A percentile compares a stretch with the other conserved stretches of the same genome.
Evolutionary conservation across 805 yeast species (phyloP).

Genomic region (Zygotorulaspora sp.): DNA sequence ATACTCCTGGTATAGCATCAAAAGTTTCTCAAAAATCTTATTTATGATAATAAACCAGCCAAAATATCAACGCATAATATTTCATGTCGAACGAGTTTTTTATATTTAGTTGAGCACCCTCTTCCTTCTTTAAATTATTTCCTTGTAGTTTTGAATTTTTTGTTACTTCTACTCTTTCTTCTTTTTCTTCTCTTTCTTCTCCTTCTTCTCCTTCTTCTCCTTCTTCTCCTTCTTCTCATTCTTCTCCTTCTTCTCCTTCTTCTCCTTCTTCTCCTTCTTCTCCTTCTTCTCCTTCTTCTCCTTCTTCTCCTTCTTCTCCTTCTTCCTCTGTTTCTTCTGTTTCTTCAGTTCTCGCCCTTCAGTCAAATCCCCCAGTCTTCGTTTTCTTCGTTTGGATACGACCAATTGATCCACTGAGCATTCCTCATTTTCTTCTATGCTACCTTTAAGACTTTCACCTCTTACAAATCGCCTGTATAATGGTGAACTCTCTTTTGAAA

Average conservation of each 20-base stretch:
- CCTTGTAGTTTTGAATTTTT: no score
- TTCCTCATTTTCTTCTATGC: conserved; percentile 42
- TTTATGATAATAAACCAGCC: no score
- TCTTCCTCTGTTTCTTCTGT: conserved; percentile 21
- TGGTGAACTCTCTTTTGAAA: conserved; percentile 58
- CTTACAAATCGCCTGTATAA: conserved; percentile 80
- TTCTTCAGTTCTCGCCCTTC: conserved; percentile 26
- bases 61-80: no score
- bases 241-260: conserved; percentile 1
- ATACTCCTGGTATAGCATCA: no score
- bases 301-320: conserved; percentile 22
- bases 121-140: no score
- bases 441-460: conserved; percentile 82
- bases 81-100: no score
- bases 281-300: conserved; percentile 20
- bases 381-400: conserved; percentile 17
- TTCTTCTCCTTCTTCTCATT: background rate
- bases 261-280: conserved; percentile 14
- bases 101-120: no score
- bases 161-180: background rate
- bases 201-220: background rate
- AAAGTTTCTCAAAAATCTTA: no score
- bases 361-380: conserved; percentile 24
- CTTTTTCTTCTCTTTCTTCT: background rate
- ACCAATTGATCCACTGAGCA: conserved; percentile 8